Evolutionary conservation across 495 filamentous ascomycete species (phyloP).

Genomic region (Pyrenula aspistea): DNA sequence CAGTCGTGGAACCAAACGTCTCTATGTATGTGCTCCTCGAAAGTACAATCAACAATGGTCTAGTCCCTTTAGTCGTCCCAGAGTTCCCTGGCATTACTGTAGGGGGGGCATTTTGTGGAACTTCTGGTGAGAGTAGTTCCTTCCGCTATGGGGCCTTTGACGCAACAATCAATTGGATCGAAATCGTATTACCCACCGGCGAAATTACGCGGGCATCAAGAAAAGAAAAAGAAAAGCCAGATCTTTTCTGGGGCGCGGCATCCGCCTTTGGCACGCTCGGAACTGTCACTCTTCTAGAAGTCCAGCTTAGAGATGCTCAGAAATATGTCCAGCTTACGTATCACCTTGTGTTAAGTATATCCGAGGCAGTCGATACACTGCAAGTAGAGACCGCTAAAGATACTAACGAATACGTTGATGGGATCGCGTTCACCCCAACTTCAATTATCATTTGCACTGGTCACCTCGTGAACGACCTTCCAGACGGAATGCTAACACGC

Average conservation of each 20-base stretch:
- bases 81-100: conserved; percentile 47
- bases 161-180: conserved; percentile 31
- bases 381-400: conserved; percentile 15
- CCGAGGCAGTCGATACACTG: conserved; percentile 26
- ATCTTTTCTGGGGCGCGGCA: conserved; percentile 41
- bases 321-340: conserved; percentile 39
- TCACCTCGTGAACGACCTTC: conserved; percentile 20
- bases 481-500: conserved; percentile 9
- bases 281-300: conserved; percentile 38
- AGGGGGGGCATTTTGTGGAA: conserved; percentile 43
- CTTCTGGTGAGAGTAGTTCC: conserved; percentile 39
- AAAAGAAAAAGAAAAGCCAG: conserved; percentile 17
- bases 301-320: conserved; percentile 33
- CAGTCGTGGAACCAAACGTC: conserved; percentile 42
- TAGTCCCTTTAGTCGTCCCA: conserved; percentile 44
- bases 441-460: conserved; percentile 38
- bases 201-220: conserved; percentile 27
- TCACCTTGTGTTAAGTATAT: conserved; percentile 23
- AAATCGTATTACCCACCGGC: conserved; percentile 43
- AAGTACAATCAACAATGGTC: conserved; percentile 24
- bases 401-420: conserved; percentile 42
- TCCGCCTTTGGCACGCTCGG: conserved; percentile 41
- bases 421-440: conserved; percentile 31
- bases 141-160: conserved; percentile 49
- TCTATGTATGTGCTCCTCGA: conserved; percentile 36